phyloP scores from a whole-genome alignment of 495 filamentous ascomycete species.

The Schizothecium vesticola region DNA sequence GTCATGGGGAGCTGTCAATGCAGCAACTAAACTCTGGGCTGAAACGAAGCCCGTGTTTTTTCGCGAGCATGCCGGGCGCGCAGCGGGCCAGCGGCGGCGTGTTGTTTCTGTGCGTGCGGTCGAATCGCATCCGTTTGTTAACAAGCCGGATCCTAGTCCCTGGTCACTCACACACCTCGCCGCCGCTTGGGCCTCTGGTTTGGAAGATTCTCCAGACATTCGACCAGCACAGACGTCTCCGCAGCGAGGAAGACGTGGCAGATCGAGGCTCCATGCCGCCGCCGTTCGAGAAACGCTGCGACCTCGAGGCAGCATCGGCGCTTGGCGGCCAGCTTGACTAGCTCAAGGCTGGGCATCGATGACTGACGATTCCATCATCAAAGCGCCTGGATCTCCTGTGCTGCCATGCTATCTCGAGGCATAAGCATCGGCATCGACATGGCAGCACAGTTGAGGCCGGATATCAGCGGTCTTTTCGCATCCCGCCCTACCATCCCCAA shows the following conservation, averaged over 20 bases:
- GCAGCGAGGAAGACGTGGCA: slow-evolving; percentile 1
- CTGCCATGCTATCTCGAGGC: background rate
- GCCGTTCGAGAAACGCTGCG: background rate
- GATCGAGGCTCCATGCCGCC: background rate
- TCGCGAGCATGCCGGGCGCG: background rate
- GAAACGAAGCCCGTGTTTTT: slow-evolving; percentile 3
- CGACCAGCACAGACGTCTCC: slow-evolving; percentile 17
- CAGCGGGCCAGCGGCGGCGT: background rate
- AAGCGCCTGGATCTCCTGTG: background rate
- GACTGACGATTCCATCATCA: slow-evolving; percentile 23
- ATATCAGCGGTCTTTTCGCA: background rate
- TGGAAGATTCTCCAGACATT: slow-evolving; percentile 33
- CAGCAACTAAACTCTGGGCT: slow-evolving; percentile 5
- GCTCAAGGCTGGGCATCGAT: slow-evolving; percentile 9
- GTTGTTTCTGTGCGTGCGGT: background rate
- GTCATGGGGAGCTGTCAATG: slow-evolving; percentile 5
- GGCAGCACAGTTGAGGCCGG: background rate
- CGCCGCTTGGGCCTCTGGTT: slow-evolving; percentile 29
- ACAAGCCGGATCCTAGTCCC: slow-evolving; percentile 16
- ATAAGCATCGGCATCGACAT: background rate
- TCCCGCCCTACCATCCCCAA: background rate
- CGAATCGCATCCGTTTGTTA: slow-evolving; percentile 11
- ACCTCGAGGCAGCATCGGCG: background rate
- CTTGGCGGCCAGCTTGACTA: background rate
- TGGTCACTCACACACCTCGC: slow-evolving; percentile 6